Evolutionary conservation across 176 grass and related monocot species (phyloP).

Genomic region (Avena eriantha): DNA sequence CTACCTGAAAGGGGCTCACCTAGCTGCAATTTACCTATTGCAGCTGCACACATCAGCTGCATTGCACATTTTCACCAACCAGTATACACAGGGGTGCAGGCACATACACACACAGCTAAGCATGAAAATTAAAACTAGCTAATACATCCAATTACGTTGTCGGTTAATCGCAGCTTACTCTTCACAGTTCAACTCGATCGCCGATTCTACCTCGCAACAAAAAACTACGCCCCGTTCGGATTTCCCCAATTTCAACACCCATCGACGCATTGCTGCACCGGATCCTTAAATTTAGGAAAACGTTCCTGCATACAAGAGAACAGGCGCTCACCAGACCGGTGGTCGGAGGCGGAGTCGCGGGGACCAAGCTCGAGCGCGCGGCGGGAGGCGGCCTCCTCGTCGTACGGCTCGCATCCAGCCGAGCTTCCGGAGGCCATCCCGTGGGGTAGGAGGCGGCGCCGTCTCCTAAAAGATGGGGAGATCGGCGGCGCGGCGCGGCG

Average conservation of each 20-base stretch:
- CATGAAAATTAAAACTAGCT: neutral
- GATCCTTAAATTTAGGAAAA: neutral
- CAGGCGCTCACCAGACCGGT: conserved; percentile 58
- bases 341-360: conserved; percentile 44
- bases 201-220: neutral
- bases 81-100: neutral
- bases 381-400: conserved; percentile 73
- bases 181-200: conserved; percentile 28
- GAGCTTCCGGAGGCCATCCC: conserved; percentile 43
- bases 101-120: neutral
- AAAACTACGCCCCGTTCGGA: conserved; percentile 8
- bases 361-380: conserved; percentile 60
- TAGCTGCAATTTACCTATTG: neutral
- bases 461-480: conserved; percentile 46
- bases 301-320: neutral
- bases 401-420: conserved; percentile 45
- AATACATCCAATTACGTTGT: neutral
- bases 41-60: conserved; percentile 22
- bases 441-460: neutral
- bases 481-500: conserved; percentile 23
- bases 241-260: neutral
- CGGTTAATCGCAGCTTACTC: neutral
- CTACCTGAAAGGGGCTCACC: neutral
- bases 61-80: conserved; percentile 32
- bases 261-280: neutral